phyloP scores from a whole-genome alignment of 257 asterid species.

The Paraleonurus japonicus region DNA sequence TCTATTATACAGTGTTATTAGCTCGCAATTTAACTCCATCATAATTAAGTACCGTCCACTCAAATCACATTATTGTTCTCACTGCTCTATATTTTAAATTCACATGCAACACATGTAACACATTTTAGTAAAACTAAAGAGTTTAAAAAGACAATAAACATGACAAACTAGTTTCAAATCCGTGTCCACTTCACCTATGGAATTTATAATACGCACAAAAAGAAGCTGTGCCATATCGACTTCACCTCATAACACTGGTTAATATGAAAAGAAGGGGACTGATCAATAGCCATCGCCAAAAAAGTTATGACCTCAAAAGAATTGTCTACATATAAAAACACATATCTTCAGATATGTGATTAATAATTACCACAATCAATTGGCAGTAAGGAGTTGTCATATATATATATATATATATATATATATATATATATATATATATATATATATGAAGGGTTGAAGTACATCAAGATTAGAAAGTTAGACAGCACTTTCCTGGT shows the following conservation, averaged over 20 bases:
- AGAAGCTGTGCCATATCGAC: not conserved
- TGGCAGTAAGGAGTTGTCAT: constrained; percentile 5
- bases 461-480: constrained; percentile 9
- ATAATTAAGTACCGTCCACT: not conserved
- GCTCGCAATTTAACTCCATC: not conserved
- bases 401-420: not conserved
- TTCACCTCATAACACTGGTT: not conserved
- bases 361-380: constrained; percentile 10
- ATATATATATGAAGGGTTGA: not conserved
- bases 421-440: too few relatives aligned
- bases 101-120: not conserved
- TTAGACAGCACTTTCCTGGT: constrained; percentile 6
- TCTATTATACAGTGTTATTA: not conserved
- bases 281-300: not conserved
- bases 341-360: constrained; percentile 1
- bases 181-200: not conserved
- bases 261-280: not conserved
- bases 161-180: not conserved
- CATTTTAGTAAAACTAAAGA: not conserved
- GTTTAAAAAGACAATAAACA: not conserved
- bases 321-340: not conserved
- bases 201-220: not conserved
- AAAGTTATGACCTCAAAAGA: not conserved
- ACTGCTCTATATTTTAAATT: not conserved
- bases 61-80: not conserved